These are phyloP conservation scores for Lactarius hatsudake DNA, from an alignment of 768 basidiomycete species.

Conservation along the genomic window DNA sequence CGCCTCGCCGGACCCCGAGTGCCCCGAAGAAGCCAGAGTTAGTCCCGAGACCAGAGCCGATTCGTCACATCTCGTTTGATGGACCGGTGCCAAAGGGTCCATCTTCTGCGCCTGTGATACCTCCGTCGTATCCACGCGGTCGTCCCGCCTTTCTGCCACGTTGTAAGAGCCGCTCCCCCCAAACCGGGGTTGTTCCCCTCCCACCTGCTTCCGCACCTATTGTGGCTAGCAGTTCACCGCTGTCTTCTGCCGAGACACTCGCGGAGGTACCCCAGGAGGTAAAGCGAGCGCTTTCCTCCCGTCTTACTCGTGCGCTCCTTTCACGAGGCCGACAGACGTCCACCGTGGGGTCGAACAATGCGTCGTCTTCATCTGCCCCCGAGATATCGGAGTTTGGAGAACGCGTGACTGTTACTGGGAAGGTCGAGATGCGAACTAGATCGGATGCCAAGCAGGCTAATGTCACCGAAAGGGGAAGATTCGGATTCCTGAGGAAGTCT, in stretches of 20 bases:
- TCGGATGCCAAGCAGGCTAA: not conserved
- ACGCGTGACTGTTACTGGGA: not conserved
- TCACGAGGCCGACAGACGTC: conserved; percentile 3
- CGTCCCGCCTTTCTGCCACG: conserved; percentile 6
- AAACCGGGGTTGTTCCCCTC: not conserved
- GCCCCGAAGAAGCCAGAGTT: not conserved
- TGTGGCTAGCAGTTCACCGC: conserved; percentile 4
- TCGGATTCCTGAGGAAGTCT: conserved; percentile 20
- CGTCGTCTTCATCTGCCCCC: not conserved
- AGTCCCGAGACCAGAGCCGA: conserved; percentile 5
- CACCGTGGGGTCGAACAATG: not conserved
- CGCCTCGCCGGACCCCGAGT: not conserved
- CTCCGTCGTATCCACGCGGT: conserved; percentile 5
- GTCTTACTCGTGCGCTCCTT: conserved; percentile 11
- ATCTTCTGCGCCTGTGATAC: not conserved
- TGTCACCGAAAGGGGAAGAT: conserved; percentile 15
- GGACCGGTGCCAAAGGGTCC: not conserved
- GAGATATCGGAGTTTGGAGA: conserved; percentile 14
- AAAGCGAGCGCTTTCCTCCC: conserved; percentile 13
- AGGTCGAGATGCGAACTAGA: conserved; percentile 1
- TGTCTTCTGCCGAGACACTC: conserved; percentile 24
- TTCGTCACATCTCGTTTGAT: conserved; percentile 23
- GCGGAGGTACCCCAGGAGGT: conserved; percentile 7
- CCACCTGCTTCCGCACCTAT: not conserved
- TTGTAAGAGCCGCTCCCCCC: not conserved